These are phyloP conservation scores for Xylariales sp. DNA, from an alignment of 2,329 filamentous ascomycete species.

Conservation along the genomic window DNA sequence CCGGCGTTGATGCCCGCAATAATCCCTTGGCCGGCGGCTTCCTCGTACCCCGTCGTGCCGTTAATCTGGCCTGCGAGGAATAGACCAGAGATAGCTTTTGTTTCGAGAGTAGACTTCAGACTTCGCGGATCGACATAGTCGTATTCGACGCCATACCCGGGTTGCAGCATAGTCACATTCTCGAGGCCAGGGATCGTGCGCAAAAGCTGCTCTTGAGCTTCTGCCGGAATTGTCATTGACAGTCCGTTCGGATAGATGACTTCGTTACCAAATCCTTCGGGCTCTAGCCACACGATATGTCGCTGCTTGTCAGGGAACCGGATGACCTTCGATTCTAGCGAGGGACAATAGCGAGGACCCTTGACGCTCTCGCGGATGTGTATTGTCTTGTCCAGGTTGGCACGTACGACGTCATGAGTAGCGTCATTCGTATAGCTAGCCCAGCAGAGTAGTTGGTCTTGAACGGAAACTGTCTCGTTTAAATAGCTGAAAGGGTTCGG, in stretches of 20 bases:
- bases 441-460: constrained; percentile 81
- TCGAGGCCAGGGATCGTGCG: constrained; percentile 85
- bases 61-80: constrained; percentile 97
- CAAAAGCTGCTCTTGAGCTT: constrained; percentile 80
- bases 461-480: constrained; percentile 70
- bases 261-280: constrained; percentile 86
- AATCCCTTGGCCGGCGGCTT: constrained; percentile 90
- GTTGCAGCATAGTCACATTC: constrained; percentile 84
- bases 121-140: constrained; percentile 95
- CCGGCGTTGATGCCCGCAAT: constrained; percentile 93
- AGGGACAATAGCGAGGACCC: constrained; percentile 92
- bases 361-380: constrained; percentile 95
- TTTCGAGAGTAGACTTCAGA: constrained; percentile 84
- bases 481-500: constrained; percentile 90
- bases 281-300: constrained; percentile 95
- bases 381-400: constrained; percentile 91
- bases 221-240: constrained; percentile 90
- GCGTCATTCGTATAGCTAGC: constrained; percentile 80
- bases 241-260: constrained; percentile 95
- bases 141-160: constrained; percentile 96
- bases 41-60: constrained; percentile 96
- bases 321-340: constrained; percentile 88
- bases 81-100: constrained; percentile 82
- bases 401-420: constrained; percentile 77
- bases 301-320: constrained; percentile 74